Evolutionary conservation across 352 stramenopile species (phyloP).

Genomic region (Pythium rhizo-oryzae): DNA sequence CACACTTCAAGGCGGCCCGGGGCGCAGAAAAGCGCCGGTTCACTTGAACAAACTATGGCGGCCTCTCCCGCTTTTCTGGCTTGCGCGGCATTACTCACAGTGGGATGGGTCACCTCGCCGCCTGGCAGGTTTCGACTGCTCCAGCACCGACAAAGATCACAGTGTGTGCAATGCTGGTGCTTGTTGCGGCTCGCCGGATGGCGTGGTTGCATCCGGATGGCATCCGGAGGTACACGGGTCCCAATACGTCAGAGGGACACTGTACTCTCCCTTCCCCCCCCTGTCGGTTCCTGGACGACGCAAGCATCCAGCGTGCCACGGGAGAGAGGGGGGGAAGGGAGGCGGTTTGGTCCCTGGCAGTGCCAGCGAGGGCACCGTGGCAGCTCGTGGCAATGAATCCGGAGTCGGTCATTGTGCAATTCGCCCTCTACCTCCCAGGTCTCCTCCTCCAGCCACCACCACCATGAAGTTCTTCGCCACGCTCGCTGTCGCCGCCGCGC

Average conservation of each 20-base stretch:
- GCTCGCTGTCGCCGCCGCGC: constrained; percentile 13
- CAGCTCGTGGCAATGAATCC: background rate
- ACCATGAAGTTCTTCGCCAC: constrained; percentile 28
- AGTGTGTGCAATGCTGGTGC: too few relatives aligned
- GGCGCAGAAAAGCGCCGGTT: background rate
- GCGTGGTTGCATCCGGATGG: background rate
- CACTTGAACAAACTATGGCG: background rate
- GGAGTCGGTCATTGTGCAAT: constrained; percentile 24
- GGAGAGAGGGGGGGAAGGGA: too few relatives aligned
- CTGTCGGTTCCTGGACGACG: too few relatives aligned
- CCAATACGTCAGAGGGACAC: background rate
- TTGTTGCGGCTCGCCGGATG: background rate
- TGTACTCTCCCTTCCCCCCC: background rate
- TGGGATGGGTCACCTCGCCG: constrained; percentile 6
- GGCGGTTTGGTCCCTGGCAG: background rate
- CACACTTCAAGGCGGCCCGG: background rate
- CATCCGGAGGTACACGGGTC: background rate
- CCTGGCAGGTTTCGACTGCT: too few relatives aligned
- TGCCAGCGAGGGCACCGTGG: background rate
- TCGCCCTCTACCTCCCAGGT: constrained; percentile 23
- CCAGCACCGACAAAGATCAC: too few relatives aligned
- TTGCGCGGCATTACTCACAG: constrained; percentile 3
- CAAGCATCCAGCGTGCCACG: too few relatives aligned
- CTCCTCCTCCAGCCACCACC: background rate
- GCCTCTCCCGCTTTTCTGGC: background rate